Conservation (phyloP, 1,139 yeast genomes). For the Yamadazyma dendronema region DNA sequence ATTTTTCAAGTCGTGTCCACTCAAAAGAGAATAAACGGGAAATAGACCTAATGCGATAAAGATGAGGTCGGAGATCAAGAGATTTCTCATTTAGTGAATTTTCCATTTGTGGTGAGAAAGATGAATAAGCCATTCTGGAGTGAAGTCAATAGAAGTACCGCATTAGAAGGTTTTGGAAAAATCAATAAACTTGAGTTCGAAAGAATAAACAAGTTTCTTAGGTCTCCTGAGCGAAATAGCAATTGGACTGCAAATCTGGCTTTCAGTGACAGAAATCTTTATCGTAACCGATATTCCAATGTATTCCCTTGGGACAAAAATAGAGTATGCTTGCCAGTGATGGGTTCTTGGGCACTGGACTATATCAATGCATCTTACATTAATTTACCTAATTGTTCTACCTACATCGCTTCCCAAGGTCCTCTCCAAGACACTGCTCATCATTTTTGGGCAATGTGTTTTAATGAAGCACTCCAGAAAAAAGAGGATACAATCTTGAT, state of each 20-base stretch:
- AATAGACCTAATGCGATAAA: neutral
- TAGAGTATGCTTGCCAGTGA: constrained; percentile 31
- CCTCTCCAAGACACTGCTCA: constrained; percentile 61
- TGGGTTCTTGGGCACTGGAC: too few relatives aligned
- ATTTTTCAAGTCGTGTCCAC: neutral
- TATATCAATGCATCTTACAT: constrained; percentile 47
- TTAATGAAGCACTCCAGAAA: constrained; percentile 39
- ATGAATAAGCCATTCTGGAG: constrained; percentile 12
- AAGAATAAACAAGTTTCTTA: constrained; percentile 1
- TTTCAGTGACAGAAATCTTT: constrained; percentile 5
- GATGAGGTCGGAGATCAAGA: neutral
- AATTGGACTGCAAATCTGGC: constrained; percentile 8
- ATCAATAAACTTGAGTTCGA: constrained; percentile 10
- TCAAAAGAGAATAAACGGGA: neutral
- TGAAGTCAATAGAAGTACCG: constrained; percentile 2
- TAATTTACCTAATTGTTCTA: constrained; percentile 14
- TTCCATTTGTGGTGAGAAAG: neutral
- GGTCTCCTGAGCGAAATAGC: neutral
- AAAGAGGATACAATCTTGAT: constrained; percentile 49
- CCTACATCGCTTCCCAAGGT: constrained; percentile 51
- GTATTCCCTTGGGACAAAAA: constrained; percentile 44
- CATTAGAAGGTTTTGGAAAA: constrained; percentile 8
- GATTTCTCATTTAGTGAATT: neutral
- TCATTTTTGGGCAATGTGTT: constrained; percentile 89
- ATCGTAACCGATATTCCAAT: constrained; percentile 40